phyloP scores from a whole-genome alignment of 2,329 filamentous ascomycete genomes.

The Alternaria sp. region DNA sequence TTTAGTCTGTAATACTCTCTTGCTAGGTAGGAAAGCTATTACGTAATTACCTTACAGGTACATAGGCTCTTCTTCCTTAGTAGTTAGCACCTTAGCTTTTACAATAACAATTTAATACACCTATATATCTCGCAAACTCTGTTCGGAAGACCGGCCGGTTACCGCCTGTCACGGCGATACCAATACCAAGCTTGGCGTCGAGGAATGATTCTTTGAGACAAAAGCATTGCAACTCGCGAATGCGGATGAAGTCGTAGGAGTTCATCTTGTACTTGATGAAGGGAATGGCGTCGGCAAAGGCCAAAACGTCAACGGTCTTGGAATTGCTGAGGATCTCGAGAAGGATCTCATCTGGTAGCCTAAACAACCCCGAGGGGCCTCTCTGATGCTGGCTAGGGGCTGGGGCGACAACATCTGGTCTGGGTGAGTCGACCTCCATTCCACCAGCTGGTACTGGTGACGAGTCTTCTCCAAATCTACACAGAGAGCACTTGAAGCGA shows the following conservation, averaged over 20 bases:
- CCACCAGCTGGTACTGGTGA: neutral
- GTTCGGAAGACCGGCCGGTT: slow-evolving; percentile 47
- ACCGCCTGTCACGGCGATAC: slow-evolving; percentile 39
- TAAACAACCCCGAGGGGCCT: slow-evolving; percentile 25
- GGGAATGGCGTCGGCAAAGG: slow-evolving; percentile 48
- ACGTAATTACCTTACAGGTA: too few relatives aligned
- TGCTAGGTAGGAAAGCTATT: too few relatives aligned
- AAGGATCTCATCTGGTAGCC: slow-evolving; percentile 53
- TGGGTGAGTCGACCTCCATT: neutral
- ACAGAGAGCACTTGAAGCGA: neutral
- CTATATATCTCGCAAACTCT: too few relatives aligned
- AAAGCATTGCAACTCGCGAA: slow-evolving; percentile 55
- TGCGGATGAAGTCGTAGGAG: slow-evolving; percentile 47
- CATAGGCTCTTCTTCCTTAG: too few relatives aligned
- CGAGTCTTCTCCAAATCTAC: neutral
- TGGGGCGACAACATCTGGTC: neutral
- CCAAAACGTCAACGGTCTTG: slow-evolving; percentile 44
- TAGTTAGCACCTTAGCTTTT: too few relatives aligned
- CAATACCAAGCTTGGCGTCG: slow-evolving; percentile 52
- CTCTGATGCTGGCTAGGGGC: neutral
- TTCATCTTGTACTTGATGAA: slow-evolving; percentile 45
- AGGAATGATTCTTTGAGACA: slow-evolving; percentile 53
- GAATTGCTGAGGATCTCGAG: slow-evolving; percentile 34
- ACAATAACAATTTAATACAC: too few relatives aligned
- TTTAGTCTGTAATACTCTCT: too few relatives aligned